Conservation (phyloP, 2,329 filamentous ascomycete species). For the Truncatella angustata region DNA sequence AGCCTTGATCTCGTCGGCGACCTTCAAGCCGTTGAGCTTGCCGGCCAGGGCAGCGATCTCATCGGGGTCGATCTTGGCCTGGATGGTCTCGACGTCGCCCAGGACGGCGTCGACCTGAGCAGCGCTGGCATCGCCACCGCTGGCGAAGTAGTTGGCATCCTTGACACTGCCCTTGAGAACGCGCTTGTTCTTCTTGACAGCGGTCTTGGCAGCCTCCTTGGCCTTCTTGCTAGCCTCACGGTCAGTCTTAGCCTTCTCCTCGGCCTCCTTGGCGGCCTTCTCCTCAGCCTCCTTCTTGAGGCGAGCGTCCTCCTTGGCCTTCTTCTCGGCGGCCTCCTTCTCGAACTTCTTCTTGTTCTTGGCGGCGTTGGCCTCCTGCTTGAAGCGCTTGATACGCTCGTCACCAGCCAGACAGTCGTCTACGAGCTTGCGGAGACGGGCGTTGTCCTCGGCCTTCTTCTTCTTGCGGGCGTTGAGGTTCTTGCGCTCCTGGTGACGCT, state of each 20-base stretch:
- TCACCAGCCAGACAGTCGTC: conserved; percentile 83
- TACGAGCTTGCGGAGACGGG: conserved; percentile 83
- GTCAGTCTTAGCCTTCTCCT: conserved; percentile 80
- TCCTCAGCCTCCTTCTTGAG: conserved; percentile 83
- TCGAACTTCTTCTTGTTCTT: conserved; percentile 96
- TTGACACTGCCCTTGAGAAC: conserved; percentile 91
- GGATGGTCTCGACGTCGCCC: conserved; percentile 80
- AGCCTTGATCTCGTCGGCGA: conserved; percentile 79
- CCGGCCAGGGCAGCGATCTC: conserved; percentile 81
- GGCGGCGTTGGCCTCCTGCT: conserved; percentile 82
- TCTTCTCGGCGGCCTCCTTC: conserved; percentile 87
- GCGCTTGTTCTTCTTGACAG: conserved; percentile 99
- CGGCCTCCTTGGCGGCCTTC: conserved; percentile 75
- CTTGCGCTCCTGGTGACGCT: conserved; percentile 97
- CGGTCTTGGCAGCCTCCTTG: conserved; percentile 98
- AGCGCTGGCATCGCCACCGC: conserved; percentile 65
- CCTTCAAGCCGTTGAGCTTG: conserved; percentile 77
- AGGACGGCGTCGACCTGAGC: conserved; percentile 80
- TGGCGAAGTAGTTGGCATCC: conserved; percentile 93
- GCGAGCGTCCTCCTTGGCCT: conserved; percentile 79
- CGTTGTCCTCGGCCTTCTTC: conserved; percentile 98
- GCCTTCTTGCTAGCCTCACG: conserved; percentile 88
- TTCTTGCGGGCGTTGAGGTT: conserved; percentile 97
- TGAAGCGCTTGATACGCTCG: conserved; percentile 97
- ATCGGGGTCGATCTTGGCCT: conserved; percentile 85